Percentiles rank a stretch among this genome's conserved stretches.
Evolutionary conservation across 139 green algal species (phyloP).

Genomic region (Trebouxia sp.): DNA sequence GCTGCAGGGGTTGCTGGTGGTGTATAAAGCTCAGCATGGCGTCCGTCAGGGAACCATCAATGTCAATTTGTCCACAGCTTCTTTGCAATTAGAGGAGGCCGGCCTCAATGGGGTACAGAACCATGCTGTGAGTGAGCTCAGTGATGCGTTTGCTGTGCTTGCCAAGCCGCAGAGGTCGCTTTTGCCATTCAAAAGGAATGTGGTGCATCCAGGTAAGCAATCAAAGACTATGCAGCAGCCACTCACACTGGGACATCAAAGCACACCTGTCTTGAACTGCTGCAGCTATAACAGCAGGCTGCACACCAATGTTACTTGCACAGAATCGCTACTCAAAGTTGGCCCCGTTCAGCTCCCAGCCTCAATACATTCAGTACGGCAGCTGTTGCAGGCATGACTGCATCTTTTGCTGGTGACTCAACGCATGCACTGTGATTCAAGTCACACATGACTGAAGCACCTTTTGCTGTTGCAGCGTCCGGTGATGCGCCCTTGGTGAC

Average conservation of each 20-base stretch:
- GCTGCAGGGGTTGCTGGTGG: conserved; percentile 6
- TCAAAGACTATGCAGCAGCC: too few relatives aligned
- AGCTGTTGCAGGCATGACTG: too few relatives aligned
- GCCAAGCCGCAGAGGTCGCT: not conserved
- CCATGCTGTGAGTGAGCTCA: not conserved
- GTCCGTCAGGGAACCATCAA: not conserved
- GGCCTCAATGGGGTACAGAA: not conserved
- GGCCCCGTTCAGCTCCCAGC: too few relatives aligned
- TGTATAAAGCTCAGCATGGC: not conserved
- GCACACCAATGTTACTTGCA: too few relatives aligned
- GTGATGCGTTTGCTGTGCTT: not conserved
- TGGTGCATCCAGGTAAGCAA: not conserved
- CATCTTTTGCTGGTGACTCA: too few relatives aligned
- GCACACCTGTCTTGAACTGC: too few relatives aligned
- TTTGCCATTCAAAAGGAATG: not conserved
- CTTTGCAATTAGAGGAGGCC: not conserved
- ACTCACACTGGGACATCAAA: too few relatives aligned
- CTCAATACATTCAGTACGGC: too few relatives aligned
- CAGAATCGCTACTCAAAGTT: too few relatives aligned
- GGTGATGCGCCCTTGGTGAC: not conserved
- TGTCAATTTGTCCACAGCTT: not conserved
- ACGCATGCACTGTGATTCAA: too few relatives aligned
- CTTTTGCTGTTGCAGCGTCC: not conserved
- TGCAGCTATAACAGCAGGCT: too few relatives aligned
- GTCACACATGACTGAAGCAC: not conserved